phyloP scores from a whole-genome alignment of 2,329 filamentous ascomycete species.

The Rutstroemia sp. region DNA sequence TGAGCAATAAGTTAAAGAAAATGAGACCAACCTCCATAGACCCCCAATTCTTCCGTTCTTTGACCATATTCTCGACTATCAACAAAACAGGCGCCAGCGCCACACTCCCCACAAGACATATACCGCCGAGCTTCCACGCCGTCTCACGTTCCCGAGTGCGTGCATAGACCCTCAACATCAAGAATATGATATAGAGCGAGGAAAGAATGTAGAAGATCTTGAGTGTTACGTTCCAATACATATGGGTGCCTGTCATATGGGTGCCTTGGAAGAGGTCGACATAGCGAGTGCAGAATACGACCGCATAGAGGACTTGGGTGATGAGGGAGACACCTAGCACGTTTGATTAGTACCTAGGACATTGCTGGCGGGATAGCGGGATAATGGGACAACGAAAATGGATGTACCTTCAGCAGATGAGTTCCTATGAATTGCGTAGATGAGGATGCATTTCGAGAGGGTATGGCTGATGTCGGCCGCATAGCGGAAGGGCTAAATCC shows the following conservation, averaged over 20 bases:
- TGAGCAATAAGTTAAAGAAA: not conserved
- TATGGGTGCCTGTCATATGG: conserved; percentile 28
- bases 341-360: not conserved
- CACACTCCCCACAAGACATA: conserved; percentile 57
- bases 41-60: conserved; percentile 37
- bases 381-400: not conserved
- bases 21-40: conserved; percentile 41
- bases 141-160: conserved; percentile 85
- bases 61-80: conserved; percentile 48
- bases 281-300: conserved; percentile 83
- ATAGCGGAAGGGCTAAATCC: conserved; percentile 55
- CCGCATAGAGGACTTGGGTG: conserved; percentile 78
- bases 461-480: conserved; percentile 80
- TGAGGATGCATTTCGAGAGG: conserved; percentile 80
- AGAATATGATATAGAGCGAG: conserved; percentile 75
- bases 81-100: conserved; percentile 65
- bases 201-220: conserved; percentile 85
- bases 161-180: conserved; percentile 83
- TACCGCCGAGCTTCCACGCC: conserved; percentile 83
- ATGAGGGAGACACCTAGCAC: conserved; percentile 65
- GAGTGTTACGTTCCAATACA: conserved; percentile 68
- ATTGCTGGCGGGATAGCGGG: not conserved
- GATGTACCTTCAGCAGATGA: conserved; percentile 67
- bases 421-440: conserved; percentile 85
- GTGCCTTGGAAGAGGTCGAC: conserved; percentile 61